phyloP scores from a whole-genome alignment of 2,329 filamentous ascomycete species.

The Stagonosporopsis rhizophila region DNA sequence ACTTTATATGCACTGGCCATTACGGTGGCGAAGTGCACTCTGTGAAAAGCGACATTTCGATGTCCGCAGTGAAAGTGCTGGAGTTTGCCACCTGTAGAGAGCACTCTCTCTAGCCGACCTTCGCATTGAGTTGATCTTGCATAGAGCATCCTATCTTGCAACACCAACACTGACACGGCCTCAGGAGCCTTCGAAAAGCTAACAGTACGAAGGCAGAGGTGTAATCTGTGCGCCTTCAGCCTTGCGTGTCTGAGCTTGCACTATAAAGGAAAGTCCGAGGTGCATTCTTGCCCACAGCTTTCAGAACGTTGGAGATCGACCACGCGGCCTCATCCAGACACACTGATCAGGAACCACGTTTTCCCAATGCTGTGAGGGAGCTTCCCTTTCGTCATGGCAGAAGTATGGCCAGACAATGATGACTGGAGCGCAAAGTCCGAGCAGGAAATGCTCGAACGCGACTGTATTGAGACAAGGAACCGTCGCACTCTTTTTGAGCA shows the following conservation, averaged over 20 bases:
- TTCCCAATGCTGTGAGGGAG: background rate
- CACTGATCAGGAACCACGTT: background rate
- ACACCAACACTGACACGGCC: background rate
- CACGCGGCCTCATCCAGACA: background rate
- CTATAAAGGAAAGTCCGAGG: background rate
- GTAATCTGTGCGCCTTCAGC: background rate
- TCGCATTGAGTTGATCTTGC: constrained; percentile 1
- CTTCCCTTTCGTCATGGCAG: background rate
- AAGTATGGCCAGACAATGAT: background rate
- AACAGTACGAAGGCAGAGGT: background rate
- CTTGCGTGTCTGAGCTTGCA: background rate
- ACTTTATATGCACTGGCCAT: background rate
- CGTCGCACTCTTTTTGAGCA: background rate
- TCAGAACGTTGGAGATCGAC: background rate
- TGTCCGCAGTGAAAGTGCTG: background rate
- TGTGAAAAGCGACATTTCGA: background rate
- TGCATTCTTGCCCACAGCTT: background rate
- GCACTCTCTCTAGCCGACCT: background rate
- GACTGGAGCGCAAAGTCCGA: background rate
- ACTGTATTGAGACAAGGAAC: background rate
- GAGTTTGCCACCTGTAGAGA: background rate
- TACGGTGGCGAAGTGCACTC: background rate
- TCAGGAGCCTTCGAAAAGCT: background rate
- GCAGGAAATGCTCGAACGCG: background rate
- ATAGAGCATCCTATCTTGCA: background rate